Evolutionary conservation across 305 asterid genomes (phyloP), one percentile per base, ranked within the genome.

Genomic region (Galium porrigens): DNA sequence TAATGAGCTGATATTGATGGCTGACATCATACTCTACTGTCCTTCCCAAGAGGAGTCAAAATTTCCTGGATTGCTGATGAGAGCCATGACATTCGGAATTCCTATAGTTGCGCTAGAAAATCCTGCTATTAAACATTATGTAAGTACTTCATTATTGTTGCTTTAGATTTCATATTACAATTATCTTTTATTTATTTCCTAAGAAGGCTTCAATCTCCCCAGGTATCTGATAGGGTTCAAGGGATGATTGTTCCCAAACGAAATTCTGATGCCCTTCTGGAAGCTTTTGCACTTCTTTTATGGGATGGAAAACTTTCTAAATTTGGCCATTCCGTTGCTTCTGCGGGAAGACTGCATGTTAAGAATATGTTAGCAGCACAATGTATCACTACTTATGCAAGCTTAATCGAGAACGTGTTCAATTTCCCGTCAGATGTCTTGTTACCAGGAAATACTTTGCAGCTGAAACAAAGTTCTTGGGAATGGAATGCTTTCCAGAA

Each of bases 21-120:
- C 96, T 70, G 97, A 92, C 78, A 80, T 92, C 65, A 81, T 87
- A 74, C 85, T 92, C 42, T 87, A 89, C 69, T 86, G 84, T 68
- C 84, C 99, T 58, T 76, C 97, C 51, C 99, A 92, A 83, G 86
- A 84, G 39, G 99, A 86, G 73, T 97, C 85, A 74, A 88, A 85
- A 30, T 92, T 92, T 80, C 97, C 99, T 79, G 83, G 90, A 63
- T 75, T 86, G 62, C 78, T 92, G 69, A 83, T 76, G 11, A 81
- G 99, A 69, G 99, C 99, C 74, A 85, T 92, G 97, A 74, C 96
- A 63, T 85, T 87, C 71, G 99, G 94, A 65, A 73, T 84, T 70
- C 99, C 99, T 72, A 65, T 85, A 36, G 71, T 92, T 73, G 91
- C 89, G 65, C 87, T 95, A 37, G 96, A 87, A 80, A 76, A 75